Evolutionary conservation across 2,329 filamentous ascomycete genomes (phyloP), one percentile per base, ranked within the genome.

Genomic region (Fonsecaea pedrosoi): DNA sequence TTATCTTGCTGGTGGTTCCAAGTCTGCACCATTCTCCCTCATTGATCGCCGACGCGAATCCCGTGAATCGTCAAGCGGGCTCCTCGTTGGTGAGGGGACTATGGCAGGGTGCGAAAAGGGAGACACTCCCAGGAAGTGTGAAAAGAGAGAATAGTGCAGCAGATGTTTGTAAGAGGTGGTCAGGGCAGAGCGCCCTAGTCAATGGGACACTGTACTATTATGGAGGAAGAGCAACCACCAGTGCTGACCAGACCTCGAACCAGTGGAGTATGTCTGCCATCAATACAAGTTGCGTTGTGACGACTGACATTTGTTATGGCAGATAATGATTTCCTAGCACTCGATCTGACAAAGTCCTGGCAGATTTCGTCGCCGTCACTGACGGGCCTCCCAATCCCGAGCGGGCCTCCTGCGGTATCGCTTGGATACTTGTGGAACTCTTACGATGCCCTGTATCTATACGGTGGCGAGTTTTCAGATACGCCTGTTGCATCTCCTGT

Each of bases 141-240:
- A 71, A 69, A 53, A 69, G 74, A 56, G 67, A 73, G 35, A 65
- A 82, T 66, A 86, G 81, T 69, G 79, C 83, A 2, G 86, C 84
- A 1, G 80, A 86, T 70, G 82, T 88, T 13, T 91, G 89, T 74
- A 84, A 84, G 62, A 80, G 89, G 75, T 92, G 88, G 88, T 85
- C 85, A 18, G 86, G 88, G 60, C 89, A 91, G 77, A 85, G 86
- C 82, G 76, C 91, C 3, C 75, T 90, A 40, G 83, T 94, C 15
- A 92, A 92, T 70, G 90, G 90, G 13, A 93, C 90, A 0, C 74
- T 93, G 2, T 94, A 92, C 75, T 85, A 92, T 62, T 94, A 92
- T 71, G 91, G 91, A 40, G 91, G 91, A 32, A 84, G 90, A 71
- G 84, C 87, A 13, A 90, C 83, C 58, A 85, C 82, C 1, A 77